Percentiles rank a stretch among this genome's conserved stretches.
phyloP scores from a whole-genome alignment of 140 eudicot species.

The Oenanthe javanica region DNA sequence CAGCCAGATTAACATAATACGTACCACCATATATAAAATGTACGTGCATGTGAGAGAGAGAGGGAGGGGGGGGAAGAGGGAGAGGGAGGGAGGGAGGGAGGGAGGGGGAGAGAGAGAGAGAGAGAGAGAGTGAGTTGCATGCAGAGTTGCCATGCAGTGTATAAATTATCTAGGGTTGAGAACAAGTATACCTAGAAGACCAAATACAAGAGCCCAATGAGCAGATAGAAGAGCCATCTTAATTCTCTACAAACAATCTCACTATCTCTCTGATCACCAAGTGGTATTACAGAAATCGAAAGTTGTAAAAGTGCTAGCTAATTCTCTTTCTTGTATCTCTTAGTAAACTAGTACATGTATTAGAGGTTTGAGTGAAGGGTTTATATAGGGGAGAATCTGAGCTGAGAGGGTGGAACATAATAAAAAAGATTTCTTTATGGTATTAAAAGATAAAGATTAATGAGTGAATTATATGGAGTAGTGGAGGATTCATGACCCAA shows the following conservation, averaged over 20 bases:
- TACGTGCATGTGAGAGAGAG: not conserved
- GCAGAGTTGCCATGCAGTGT: constrained; percentile 6
- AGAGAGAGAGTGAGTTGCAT: not conserved
- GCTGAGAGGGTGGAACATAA: not conserved
- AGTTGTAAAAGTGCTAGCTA: not conserved
- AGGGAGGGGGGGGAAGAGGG: no score
- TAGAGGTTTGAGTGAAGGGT: not conserved
- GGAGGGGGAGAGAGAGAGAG: no score
- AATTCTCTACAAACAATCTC: not conserved
- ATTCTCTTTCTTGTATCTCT: not conserved
- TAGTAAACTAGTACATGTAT: not conserved
- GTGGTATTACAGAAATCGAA: no score
- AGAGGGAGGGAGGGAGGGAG: no score
- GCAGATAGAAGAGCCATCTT: constrained; percentile 22
- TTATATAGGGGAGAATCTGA: constrained; percentile 18
- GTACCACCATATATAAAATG: not conserved
- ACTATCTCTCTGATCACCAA: not conserved
- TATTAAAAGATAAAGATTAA: constrained; percentile 8
- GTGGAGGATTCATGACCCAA: not conserved
- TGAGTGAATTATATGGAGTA: not conserved
- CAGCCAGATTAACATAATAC: not conserved
- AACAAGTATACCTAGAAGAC: constrained; percentile 25
- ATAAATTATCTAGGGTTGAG: not conserved
- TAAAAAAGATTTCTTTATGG: not conserved
- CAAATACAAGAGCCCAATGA: constrained; percentile 31